Conservation (phyloP, 805 yeast genomes). For the Wickerhamia fluorescens region DNA sequence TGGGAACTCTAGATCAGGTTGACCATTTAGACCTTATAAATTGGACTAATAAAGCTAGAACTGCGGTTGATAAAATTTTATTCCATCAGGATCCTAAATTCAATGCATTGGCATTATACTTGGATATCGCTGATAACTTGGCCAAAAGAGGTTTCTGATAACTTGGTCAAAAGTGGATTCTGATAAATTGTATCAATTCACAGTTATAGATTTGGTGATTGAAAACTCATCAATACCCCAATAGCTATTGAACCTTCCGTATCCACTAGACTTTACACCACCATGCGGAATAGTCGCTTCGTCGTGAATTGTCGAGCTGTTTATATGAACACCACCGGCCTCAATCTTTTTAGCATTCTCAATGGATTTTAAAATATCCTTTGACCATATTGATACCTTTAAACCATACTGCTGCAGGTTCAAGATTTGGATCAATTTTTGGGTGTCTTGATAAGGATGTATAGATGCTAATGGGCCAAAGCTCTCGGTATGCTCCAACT, state of each 20-base stretch:
- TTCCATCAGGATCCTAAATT: slow-evolving; percentile 36
- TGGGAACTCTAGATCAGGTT: slow-evolving; percentile 70
- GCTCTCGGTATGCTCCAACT: slow-evolving; percentile 23
- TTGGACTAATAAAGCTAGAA: slow-evolving; percentile 56
- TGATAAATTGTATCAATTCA: slow-evolving; percentile 4
- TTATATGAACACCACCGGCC: slow-evolving; percentile 36
- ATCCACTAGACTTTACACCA: slow-evolving; percentile 34
- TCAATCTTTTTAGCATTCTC: slow-evolving; percentile 27
- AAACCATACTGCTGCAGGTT: slow-evolving; percentile 26
- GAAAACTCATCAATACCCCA: slow-evolving; percentile 42
- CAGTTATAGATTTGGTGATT: slow-evolving; percentile 29
- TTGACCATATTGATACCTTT: slow-evolving; percentile 38
- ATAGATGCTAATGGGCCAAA: slow-evolving; percentile 40
- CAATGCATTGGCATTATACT: slow-evolving; percentile 62
- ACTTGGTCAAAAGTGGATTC: not conserved
- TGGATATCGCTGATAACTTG: slow-evolving; percentile 58
- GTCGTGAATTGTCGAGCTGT: slow-evolving; percentile 25
- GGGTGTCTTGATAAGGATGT: slow-evolving; percentile 14
- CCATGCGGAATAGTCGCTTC: slow-evolving; percentile 39
- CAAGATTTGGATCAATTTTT: slow-evolving; percentile 3
- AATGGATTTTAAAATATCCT: slow-evolving; percentile 26
- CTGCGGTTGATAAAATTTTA: slow-evolving; percentile 24
- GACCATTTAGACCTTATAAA: slow-evolving; percentile 86
- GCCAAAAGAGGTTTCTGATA: slow-evolving; percentile 51
- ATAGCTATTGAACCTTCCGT: slow-evolving; percentile 29